Evolutionary conservation across 2,329 filamentous ascomycete species (phyloP), one percentile per base, ranked within the genome.

Genomic region (Nigrospora sphaerica): DNA sequence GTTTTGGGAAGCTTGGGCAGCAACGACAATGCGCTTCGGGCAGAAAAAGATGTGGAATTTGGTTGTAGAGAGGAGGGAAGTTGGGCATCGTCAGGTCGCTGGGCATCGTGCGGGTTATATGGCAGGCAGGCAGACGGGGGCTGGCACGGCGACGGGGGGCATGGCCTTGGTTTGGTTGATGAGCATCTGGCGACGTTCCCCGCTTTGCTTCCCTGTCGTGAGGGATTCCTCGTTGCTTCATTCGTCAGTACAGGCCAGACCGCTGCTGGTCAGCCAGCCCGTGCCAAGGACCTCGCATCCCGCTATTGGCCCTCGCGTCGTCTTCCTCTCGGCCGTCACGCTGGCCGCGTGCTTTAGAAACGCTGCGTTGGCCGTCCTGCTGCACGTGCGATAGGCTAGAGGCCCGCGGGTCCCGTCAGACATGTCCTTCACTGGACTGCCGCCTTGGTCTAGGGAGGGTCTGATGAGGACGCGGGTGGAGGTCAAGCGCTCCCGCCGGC

Each of bases 71-170:
- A 72, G 71, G 67, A 65, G 34, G 42, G 17, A 37, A 37, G 42
- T 44, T 44, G 42, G 42, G 42, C 42, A 44, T 44, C 42, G 35
- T 37, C 42, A 44, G 42, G 42, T 37, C 28, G 35, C 42, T 44
- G 42, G 42, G 42, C 33, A 44, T 37, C 61, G 60, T 64, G 66
- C 67, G 68, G 70, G 66, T 74, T 76, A 76, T 76, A 76, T 66
- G 64, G 54, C 63, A 59, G 60, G 59, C 53, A 52, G 46, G 49
- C 54, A 45, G 51, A 46, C 57, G 56, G 59, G 59, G 54, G 59
- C 56, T 59, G 59, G 56, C 59, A 57, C 23, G 23, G 42, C 23
- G 36, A 44, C 39, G 14, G 16, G 35, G 47, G 40, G 54, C 51
- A 39, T 43, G 35, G 23, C 39, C 39, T 39, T 45, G 44, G 49